These are phyloP conservation scores for Penicillium canariense DNA, from an alignment of 495 filamentous ascomycete species.

Conservation along the genomic window DNA sequence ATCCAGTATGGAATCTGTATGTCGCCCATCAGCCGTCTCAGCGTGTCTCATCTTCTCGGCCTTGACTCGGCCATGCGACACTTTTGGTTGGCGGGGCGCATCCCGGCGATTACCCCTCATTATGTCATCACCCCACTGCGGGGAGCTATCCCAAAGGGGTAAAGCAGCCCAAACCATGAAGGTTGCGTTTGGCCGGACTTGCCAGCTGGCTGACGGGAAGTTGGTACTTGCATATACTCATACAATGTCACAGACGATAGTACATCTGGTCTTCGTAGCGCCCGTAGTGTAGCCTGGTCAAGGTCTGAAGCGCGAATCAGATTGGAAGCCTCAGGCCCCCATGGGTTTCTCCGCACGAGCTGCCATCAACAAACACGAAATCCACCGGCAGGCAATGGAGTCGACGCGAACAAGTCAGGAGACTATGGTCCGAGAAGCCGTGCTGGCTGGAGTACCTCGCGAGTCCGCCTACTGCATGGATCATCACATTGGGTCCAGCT, in stretches of 20 bases:
- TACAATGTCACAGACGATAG: neutral
- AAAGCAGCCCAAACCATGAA: neutral
- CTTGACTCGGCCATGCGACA: neutral
- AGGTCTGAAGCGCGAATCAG: neutral
- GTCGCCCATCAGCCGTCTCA: neutral
- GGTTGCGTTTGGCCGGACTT: neutral
- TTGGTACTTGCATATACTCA: neutral
- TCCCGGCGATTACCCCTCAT: slow-evolving; percentile 24
- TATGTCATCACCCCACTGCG: slow-evolving; percentile 19
- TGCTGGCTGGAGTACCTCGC: neutral
- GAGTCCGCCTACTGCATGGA: neutral
- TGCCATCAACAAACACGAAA: neutral
- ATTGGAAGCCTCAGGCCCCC: neutral
- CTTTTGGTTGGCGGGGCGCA: slow-evolving; percentile 1
- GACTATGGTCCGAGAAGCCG: neutral
- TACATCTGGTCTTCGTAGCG: neutral
- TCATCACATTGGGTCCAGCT: neutral
- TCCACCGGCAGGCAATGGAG: neutral
- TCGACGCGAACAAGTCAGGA: neutral
- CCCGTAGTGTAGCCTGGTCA: neutral
- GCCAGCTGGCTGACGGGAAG: slow-evolving; percentile 1
- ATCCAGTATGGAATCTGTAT: no score
- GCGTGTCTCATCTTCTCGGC: neutral
- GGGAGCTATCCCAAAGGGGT: slow-evolving; percentile 8
- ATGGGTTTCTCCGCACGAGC: slow-evolving; percentile 10